Base-by-base conservation (phyloP, 805 yeast species). In the Kazachstania viticola region DNA sequence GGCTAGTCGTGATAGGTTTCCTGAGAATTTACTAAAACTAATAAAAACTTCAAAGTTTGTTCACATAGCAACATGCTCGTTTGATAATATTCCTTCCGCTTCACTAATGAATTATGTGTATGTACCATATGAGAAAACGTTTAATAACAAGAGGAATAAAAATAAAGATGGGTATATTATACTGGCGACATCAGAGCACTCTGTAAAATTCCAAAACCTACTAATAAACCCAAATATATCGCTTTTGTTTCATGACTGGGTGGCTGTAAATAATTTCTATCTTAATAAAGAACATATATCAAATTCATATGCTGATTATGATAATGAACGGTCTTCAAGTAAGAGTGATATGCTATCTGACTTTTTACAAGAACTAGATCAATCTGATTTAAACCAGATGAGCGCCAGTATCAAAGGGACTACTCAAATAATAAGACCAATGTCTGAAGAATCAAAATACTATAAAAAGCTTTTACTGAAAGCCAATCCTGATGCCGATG, bases 31-130 rank as follows among this genome's bases (percentile, higher is more conserved):
- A 9, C 37, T 60, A 15, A 49, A 58, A 9, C 57, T 79, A 26
- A 62, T 80, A 23, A 64, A 71, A 36, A 61, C 69, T 11, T 75
- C 82, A 9, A 68, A 76, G 38, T 79, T 72, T 50, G 72, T 85
- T 27, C 96, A 87, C 51, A 64, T 87, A 27, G 95, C 87, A 3
- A 88, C 96, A 2, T 71, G 84, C 39, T 60, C 62, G 29, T 49
- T 54, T 9, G 66, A 79, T 27, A 65, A 75, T 45, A 55, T 70
- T 25, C 97, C 96, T 4, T 91, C 87, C 40, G 94, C 84, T 5
- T 71, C 91, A 14, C 65, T 88, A 39, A 88, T 87, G 96, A 87
- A 83, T 59, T 88, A 81, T 56, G 74, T 87, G 3, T 81, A 75
- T 50, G 56, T 77, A 16, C 60, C 64, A 5, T 50, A 65, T 5